Evolutionary conservation across 768 basidiomycete species (phyloP), one percentile per base, ranked within the genome.

Genomic region (Mycena vulgaris): DNA sequence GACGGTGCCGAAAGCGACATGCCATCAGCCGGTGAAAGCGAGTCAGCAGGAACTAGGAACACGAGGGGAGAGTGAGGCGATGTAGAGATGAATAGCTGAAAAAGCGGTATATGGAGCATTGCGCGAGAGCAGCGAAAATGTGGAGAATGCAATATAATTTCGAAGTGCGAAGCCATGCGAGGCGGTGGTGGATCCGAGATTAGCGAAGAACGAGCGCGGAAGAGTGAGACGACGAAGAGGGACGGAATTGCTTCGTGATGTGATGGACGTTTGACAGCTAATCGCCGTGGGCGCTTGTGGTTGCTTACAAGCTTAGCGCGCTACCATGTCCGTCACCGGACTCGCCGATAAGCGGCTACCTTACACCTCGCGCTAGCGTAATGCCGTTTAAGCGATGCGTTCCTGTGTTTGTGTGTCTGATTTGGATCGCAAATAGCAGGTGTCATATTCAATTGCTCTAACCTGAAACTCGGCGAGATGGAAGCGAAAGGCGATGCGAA

Each of bases 1-100:
- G 37, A 58, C 25, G 56, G 56, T 58, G 56, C 39, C 37, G 55
- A 58, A 58, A 58, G 39, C 39, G 56, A 30, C 37, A 58, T 58
- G 37, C 37, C 37, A 58, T 42, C 56, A 19, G 56, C 39, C 56
- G 37, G 39, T 58, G 56, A 58, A 51, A 51, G 49, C 49, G 49
- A 51, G 49, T 51, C 49, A 51, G 49, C 27, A 51, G 49, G 49
- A 51, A 51, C 49, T 30, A 30, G 49, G 49, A 51, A 51, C 49
- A 51, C 49, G 49, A 30, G 49, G 28, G 49, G 49, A 30, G 49
- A 51, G 49, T 28, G 49, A 51, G 49, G 27, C 27, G 49, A 51
- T 51, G 49, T 51, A 51, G 49, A 51, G 27, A 28, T 51, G 49
- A 51, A 48, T 48, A 48, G 47, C 47, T 48, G 23, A 48, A n/a